Percentiles rank a stretch among this genome's conserved stretches.
Evolutionary conservation across 2,329 filamentous ascomycete genomes (phyloP).

Genomic region (Colletotrichum shisoi): DNA sequence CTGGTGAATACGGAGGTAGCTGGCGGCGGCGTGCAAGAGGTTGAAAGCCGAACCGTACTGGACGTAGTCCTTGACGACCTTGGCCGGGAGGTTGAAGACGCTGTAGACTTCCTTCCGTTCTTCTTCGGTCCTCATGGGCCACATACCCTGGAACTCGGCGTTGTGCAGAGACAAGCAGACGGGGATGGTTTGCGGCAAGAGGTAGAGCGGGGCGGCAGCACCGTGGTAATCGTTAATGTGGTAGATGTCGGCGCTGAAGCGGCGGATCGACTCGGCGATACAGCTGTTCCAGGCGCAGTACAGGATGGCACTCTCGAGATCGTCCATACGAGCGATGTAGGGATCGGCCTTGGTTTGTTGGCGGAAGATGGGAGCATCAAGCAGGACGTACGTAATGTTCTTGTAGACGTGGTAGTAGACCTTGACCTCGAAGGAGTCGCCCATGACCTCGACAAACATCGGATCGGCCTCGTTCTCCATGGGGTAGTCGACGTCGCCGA

Average conservation of each 20-base stretch:
- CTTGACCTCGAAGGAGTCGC: conserved; percentile 66
- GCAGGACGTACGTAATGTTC: conserved; percentile 73
- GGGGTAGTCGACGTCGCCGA: conserved; percentile 71
- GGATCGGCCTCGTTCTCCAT: conserved; percentile 65
- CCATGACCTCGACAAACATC: conserved; percentile 69
- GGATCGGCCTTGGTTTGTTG: conserved; percentile 69
- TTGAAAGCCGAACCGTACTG: conserved; percentile 76
- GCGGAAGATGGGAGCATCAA: conserved; percentile 72
- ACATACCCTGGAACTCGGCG: conserved; percentile 73
- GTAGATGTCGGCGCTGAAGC: conserved; percentile 70
- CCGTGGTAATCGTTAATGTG: conserved; percentile 74
- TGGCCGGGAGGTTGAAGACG: conserved; percentile 68
- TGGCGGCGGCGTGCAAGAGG: conserved; percentile 70
- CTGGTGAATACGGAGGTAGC: conserved; percentile 71
- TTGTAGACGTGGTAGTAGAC: conserved; percentile 69
- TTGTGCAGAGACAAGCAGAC: conserved; percentile 72
- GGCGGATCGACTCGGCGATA: conserved; percentile 68
- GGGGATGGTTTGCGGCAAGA: conserved; percentile 68
- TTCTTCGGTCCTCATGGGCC: conserved; percentile 69
- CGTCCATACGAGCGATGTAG: conserved; percentile 74
- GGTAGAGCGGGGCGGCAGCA: conserved; percentile 68
- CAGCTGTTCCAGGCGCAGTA: conserved; percentile 77
- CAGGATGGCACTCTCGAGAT: conserved; percentile 72
- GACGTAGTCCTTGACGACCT: conserved; percentile 67
- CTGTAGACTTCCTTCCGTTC: conserved; percentile 70